These are phyloP conservation scores for Colletotrichum somersetense DNA, from an alignment of 2,329 filamentous ascomycete species.

Conservation along the genomic window DNA sequence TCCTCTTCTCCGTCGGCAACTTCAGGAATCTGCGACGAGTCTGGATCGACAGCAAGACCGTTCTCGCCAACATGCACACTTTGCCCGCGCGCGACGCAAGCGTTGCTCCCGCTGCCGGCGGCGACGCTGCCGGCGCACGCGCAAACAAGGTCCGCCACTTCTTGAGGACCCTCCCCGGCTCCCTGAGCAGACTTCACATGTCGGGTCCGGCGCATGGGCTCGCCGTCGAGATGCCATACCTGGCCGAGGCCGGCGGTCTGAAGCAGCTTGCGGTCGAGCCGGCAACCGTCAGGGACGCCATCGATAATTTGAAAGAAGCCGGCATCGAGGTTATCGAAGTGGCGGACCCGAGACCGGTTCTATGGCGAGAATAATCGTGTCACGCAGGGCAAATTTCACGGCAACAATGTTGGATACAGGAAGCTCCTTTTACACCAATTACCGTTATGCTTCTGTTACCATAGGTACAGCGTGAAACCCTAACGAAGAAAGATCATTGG, in stretches of 20 bases:
- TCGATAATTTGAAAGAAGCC: not conserved
- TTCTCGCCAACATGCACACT: no score
- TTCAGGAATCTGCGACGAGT: no score
- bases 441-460: not conserved
- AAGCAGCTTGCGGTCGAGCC: not conserved
- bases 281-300: not conserved
- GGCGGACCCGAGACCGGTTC: not conserved
- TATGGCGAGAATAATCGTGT: not conserved
- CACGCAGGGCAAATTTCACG: not conserved
- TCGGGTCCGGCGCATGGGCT: not conserved
- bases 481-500: no score
- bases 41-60: not conserved
- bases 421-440: no score
- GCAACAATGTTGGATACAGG: not conserved
- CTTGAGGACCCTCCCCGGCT: no score
- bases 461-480: no score
- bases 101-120: no score
- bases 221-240: not conserved
- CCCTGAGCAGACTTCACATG: no score
- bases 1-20: no score
- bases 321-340: not conserved
- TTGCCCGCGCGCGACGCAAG: no score
- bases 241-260: not conserved
- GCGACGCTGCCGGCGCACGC: no score
- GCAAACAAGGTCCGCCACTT: no score